Base-by-base conservation (phyloP, 1,284 basidiomycete species). In the Cryptococcus hybrid region DNA sequence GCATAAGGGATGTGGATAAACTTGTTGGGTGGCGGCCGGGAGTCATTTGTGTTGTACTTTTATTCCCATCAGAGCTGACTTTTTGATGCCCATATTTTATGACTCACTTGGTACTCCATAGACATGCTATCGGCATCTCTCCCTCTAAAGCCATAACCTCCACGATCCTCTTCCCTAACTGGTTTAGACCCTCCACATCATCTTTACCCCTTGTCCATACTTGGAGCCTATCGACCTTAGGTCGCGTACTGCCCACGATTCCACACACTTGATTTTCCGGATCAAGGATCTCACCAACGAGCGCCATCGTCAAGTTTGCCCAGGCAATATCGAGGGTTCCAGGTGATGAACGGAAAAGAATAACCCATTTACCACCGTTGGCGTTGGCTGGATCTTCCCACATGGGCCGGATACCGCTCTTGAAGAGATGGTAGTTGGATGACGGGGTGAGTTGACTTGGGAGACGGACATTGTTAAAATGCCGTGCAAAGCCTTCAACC, bases 301-400 rank as follows among this genome's bases (percentile, higher is more conserved):
- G 82, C 0, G 88, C 91, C 85, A 96, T 89, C 12, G 90, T 87
- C 38, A 96, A 82, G 85, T 89, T 94, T 52, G 84, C 84, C 93
- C 93, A 97, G 76, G 86, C 90, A 37, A 88, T 83, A 79, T 97
- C 93, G 48, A 95, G 80, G 39, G 80, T 79, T 4, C 88, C 85
- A 66, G 88, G 89, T 1, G 59, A 56, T 60, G 87, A 86, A 76
- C 88, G 88, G 85, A 96, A 89, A 64, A 92, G 92, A 53, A 96
- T 78, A 15, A 92, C 89, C 93, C 93, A 97, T 78, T 94, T 94
- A 40, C 92, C 92, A 30, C 92, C 92, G 39, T 87, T 83, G 7
- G 88, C 88, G 74, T 97, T 97, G 49, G 91, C 89, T 30, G 86
- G 85, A 73, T 96, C 93, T 78, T 96, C 93, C 92, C 93, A 96